phyloP scores from a whole-genome alignment of 257 asterid genomes.

The Fraxinus anomala region DNA sequence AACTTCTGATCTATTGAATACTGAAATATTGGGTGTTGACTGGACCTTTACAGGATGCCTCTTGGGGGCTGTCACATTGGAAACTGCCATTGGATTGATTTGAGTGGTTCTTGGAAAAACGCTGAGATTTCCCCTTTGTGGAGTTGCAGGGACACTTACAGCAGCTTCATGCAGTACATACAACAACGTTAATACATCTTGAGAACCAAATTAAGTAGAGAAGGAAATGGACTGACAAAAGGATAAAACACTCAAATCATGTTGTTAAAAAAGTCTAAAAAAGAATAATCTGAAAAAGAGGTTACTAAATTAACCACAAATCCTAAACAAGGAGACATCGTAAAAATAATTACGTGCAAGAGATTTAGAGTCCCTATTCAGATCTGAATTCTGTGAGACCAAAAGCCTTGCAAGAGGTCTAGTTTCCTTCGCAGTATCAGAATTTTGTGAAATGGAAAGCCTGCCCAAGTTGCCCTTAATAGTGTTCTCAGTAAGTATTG shows the following conservation, averaged over 20 bases:
- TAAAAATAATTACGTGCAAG: constrained; percentile 49
- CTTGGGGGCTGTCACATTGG: constrained; percentile 55
- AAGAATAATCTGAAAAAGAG: constrained; percentile 9
- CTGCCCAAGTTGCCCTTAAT: constrained; percentile 67
- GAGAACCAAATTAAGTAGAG: constrained; percentile 16
- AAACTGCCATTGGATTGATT: constrained; percentile 44
- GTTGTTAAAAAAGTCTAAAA: constrained; percentile 7
- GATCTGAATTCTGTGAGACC: constrained; percentile 64
- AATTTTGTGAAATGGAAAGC: constrained; percentile 67
- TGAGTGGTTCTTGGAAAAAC: constrained; percentile 55
- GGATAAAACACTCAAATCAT: constrained; percentile 18
- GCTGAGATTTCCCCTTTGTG: constrained; percentile 62
- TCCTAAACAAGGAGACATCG: constrained; percentile 20
- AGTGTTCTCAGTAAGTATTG: constrained; percentile 57
- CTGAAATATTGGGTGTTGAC: constrained; percentile 45
- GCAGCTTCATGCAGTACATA: constrained; percentile 57
- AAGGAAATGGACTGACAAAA: constrained; percentile 2
- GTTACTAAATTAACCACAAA: constrained; percentile 22
- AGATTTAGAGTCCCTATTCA: constrained; percentile 72
- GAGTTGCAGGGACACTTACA: constrained; percentile 66
- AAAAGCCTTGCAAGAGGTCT: constrained; percentile 69
- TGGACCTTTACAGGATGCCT: constrained; percentile 67
- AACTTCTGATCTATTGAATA: constrained; percentile 66
- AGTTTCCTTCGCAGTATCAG: constrained; percentile 75
- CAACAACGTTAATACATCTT: constrained; percentile 25